Evolutionary conservation across 257 asterid species (phyloP), one percentile per base, ranked within the genome.

Genomic region (Knoxia roxburghii): DNA sequence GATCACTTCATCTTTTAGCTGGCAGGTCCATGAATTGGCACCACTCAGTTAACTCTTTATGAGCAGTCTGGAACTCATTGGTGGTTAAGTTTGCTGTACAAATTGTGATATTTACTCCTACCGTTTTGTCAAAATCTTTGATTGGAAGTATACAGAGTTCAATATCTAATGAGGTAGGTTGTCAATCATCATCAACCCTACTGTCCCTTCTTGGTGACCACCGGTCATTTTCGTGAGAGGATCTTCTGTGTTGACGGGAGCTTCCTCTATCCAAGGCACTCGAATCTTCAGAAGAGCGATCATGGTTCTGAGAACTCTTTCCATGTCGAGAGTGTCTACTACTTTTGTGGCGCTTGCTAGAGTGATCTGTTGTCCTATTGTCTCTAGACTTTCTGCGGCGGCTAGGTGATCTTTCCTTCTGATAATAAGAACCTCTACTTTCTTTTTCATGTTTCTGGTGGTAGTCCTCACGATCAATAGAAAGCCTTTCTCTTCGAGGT

Each of bases 401-500:
- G 65, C 88, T 86, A 24, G 78, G 43, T n/a, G 86, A 76, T 65
- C 80, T 79, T 65, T 75, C 81, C 2, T 6, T 70, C 68, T 73
- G 51, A 65, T 61, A n/a, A n/a, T n/a, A 63, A 56, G 80, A 55
- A 43, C 76, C 71, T 29, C 27, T 62, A 30, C 64, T 62, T 35
- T 64, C 78, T 68, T 73, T 77, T 70, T 64, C 84, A 63, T 67
- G 80, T 71, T 71, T 85, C n/a, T n/a, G n/a, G 54, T 58, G 82
- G 35, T 68, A 32, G 48, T 75, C 84, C 40, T 83, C 87, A 37
- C 24, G 32, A 6, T 81, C 87, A 20, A 72, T 73, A 27, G 68
- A 70, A 21, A 68, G 79, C 73, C 87, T 76, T 72, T 77, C 76
- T 73, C 88, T 84, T 75, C 92, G 78, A 6, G 98, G 98, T 40